A percentile compares a stretch with the other conserved stretches of the same genome.
These are phyloP conservation scores for Heliamphora exappendiculata DNA, from an alignment of 148 eudicot species.

Conservation along the genomic window DNA sequence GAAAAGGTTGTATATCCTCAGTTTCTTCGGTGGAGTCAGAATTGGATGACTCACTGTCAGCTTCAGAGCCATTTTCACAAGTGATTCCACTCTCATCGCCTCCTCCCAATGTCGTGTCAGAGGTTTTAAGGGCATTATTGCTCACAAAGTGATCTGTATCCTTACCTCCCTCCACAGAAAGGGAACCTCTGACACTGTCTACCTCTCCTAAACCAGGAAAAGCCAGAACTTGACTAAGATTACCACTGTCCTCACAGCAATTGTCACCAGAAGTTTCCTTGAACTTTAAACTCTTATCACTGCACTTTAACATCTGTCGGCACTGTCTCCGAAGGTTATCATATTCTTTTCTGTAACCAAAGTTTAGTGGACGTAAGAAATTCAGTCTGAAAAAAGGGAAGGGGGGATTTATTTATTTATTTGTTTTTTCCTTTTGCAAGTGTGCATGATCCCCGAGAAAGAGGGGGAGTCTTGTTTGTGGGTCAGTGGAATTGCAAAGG, in stretches of 20 bases:
- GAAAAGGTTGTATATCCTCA: slow-evolving; percentile 17
- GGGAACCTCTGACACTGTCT: slow-evolving; percentile 23
- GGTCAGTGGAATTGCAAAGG: background rate
- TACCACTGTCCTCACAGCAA: slow-evolving; percentile 15
- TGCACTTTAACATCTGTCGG: slow-evolving; percentile 15
- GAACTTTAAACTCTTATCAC: slow-evolving; percentile 11
- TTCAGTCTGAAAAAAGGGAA: background rate
- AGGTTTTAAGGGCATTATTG: slow-evolving; percentile 8
- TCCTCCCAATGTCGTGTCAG: slow-evolving; percentile 17
- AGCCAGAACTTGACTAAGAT: slow-evolving; percentile 27
- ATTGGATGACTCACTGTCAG: slow-evolving; percentile 24
- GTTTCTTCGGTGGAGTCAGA: slow-evolving; percentile 30
- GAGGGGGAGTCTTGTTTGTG: no score
- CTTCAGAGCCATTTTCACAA: slow-evolving; percentile 25
- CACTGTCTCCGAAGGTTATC: slow-evolving; percentile 34
- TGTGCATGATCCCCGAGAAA: background rate
- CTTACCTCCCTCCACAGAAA: slow-evolving; percentile 15
- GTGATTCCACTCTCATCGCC: slow-evolving; percentile 23
- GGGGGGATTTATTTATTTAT: background rate
- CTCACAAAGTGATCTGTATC: slow-evolving; percentile 22
- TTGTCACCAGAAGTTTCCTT: slow-evolving; percentile 21
- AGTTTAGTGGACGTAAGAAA: background rate
- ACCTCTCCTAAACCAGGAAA: slow-evolving; percentile 30
- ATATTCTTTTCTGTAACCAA: slow-evolving; percentile 43
- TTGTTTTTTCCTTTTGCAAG: background rate